phyloP scores from a whole-genome alignment of 192 early-diverging fungal genomes.

The Dimargaris verticillata region DNA sequence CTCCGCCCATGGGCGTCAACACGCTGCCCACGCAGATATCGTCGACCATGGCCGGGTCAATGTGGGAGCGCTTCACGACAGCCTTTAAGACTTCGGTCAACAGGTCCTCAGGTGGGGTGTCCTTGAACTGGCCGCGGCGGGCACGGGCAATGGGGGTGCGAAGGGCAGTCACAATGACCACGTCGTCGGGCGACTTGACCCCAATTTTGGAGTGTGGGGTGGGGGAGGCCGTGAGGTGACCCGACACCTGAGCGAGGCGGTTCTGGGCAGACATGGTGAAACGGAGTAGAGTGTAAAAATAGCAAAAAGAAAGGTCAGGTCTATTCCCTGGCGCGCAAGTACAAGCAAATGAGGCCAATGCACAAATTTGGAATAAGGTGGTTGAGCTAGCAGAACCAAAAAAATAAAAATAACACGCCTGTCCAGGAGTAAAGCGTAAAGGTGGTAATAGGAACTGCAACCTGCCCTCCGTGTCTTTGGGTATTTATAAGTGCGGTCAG shows the following conservation, averaged over 20 bases:
- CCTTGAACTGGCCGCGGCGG: constrained; percentile 83
- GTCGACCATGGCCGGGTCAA: constrained; percentile 73
- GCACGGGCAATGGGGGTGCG: constrained; percentile 80
- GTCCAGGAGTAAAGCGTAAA: too few relatives aligned
- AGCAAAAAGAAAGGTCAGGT: too few relatives aligned
- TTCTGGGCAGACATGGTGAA: not conserved
- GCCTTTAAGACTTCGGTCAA: constrained; percentile 65
- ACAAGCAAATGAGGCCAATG: too few relatives aligned
- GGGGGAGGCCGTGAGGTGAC: constrained; percentile 22
- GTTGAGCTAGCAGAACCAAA: too few relatives aligned
- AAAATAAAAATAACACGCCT: too few relatives aligned
- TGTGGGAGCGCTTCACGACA: constrained; percentile 51
- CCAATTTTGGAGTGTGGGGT: constrained; percentile 36
- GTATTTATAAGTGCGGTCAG: too few relatives aligned
- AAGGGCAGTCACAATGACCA: constrained; percentile 81
- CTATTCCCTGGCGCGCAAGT: too few relatives aligned
- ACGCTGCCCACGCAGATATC: constrained; percentile 95
- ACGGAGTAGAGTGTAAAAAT: not conserved
- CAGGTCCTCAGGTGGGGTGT: constrained; percentile 66
- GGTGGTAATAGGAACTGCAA: too few relatives aligned
- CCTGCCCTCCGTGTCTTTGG: too few relatives aligned
- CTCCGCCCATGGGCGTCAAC: constrained; percentile 73
- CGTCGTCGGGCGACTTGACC: constrained; percentile 72
- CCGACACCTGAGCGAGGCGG: constrained; percentile 1
- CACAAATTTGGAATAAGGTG: too few relatives aligned